Conservation (phyloP, 2,329 filamentous ascomycete genomes). For the Venturia pyrina region DNA sequence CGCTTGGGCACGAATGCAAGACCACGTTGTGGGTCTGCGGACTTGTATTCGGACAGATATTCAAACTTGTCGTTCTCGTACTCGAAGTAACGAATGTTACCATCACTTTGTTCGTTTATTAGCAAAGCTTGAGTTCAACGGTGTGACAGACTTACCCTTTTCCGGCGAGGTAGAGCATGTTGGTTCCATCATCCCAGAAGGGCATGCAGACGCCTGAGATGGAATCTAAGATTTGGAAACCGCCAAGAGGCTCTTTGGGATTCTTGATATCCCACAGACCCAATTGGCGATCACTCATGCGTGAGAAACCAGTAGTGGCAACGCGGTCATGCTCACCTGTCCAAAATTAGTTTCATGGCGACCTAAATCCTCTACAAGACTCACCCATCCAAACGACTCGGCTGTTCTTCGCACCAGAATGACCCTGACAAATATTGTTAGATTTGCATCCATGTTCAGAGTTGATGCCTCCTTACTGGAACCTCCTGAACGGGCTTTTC, state of each 20-base stretch:
- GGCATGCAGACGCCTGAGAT: conserved; percentile 98
- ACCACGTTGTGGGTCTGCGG: conserved; percentile 86
- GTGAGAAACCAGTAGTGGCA: conserved; percentile 93
- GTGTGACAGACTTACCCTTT: conserved; percentile 63
- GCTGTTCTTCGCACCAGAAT: conserved; percentile 94
- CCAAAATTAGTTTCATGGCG: conserved; percentile 45
- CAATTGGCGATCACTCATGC: conserved; percentile 95
- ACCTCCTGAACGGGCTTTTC: conserved; percentile 79
- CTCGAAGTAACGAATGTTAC: conserved; percentile 98
- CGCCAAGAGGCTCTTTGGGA: conserved; percentile 70
- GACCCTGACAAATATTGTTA: conserved; percentile 40
- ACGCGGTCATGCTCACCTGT: conserved; percentile 73
- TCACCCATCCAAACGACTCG: conserved; percentile 85
- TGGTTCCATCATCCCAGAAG: conserved; percentile 97
- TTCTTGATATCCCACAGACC: conserved; percentile 89
- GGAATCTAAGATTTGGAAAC: conserved; percentile 83
- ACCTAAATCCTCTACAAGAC: background rate
- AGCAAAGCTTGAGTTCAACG: background rate
- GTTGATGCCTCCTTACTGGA: conserved; percentile 23
- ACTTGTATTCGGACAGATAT: conserved; percentile 94
- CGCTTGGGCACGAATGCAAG: conserved; percentile 91
- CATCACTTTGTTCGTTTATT: conserved; percentile 53
- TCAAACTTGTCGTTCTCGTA: conserved; percentile 99
- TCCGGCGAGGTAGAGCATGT: conserved; percentile 90
- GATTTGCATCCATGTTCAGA: background rate